phyloP scores from a whole-genome alignment of 164 flowering plant genomes.

The Vitis cinerea region DNA sequence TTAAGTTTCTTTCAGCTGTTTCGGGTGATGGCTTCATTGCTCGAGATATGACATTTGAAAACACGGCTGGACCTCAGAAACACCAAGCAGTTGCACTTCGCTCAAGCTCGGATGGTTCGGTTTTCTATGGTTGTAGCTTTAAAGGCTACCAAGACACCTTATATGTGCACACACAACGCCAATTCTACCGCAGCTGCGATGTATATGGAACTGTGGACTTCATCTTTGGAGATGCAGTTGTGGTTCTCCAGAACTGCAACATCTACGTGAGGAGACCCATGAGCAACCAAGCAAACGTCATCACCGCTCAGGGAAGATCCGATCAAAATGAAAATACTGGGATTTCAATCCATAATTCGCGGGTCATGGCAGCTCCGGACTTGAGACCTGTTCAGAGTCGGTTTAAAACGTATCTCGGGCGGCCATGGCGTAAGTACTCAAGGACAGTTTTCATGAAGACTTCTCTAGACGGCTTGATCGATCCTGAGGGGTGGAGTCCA shows the following conservation, averaged over 20 bases:
- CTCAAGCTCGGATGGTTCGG: constrained; percentile 44
- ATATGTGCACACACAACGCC: constrained; percentile 51
- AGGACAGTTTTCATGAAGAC: constrained; percentile 55
- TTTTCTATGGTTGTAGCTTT: constrained; percentile 53
- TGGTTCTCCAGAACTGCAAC: constrained; percentile 48
- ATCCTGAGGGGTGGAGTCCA: constrained; percentile 51
- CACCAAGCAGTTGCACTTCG: constrained; percentile 69
- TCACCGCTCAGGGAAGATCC: constrained; percentile 59
- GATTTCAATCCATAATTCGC: constrained; percentile 42
- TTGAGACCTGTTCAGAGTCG: constrained; percentile 14
- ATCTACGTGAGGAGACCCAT: constrained; percentile 42
- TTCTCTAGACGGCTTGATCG: constrained; percentile 31
- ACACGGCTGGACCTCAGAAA: constrained; percentile 62
- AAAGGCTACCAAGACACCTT: constrained; percentile 69
- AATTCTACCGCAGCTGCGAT: constrained; percentile 59
- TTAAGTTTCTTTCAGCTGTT: constrained; percentile 27
- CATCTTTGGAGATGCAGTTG: constrained; percentile 59
- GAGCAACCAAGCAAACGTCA: constrained; percentile 34
- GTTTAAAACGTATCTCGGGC: constrained; percentile 38
- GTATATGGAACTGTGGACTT: constrained; percentile 62
- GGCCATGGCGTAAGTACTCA: constrained; percentile 64
- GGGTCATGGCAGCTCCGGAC: constrained; percentile 26
- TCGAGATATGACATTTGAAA: constrained; percentile 49
- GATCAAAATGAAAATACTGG: constrained; percentile 60
- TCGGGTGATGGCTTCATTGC: constrained; percentile 55